Conservation (phyloP, 345 rosid species). For the Cardamine chenopodiifolia region DNA sequence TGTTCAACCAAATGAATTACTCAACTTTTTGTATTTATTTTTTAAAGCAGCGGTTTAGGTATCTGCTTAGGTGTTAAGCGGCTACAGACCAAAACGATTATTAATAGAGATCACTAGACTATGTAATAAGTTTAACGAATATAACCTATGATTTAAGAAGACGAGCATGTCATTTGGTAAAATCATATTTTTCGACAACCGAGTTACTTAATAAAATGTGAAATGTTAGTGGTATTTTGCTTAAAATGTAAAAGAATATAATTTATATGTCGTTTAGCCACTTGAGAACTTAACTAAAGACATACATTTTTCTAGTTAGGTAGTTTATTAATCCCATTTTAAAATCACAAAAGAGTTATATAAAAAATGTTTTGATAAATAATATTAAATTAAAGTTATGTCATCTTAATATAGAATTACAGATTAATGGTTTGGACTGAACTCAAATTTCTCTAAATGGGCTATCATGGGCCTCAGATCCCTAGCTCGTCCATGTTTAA, state of each 20-base stretch:
- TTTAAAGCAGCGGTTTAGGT: no score
- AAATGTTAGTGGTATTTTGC: not conserved
- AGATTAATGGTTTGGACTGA: not conserved
- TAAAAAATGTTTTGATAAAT: no score
- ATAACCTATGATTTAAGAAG: not conserved
- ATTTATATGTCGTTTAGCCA: no score
- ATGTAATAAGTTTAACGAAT: not conserved
- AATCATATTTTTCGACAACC: not conserved
- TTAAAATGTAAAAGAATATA: not conserved
- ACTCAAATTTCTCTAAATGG: not conserved
- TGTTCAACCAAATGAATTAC: not conserved
- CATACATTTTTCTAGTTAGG: not conserved
- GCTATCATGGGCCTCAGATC: not conserved
- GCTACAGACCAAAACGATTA: no score
- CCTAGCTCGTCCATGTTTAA: not conserved
- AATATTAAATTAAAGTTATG: not conserved
- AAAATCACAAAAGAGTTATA: not conserved
- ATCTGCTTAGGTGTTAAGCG: no score
- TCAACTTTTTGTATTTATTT: no score
- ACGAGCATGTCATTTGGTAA: no score
- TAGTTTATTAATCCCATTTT: not conserved
- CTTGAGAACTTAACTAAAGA: not conserved
- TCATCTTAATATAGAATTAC: no score
- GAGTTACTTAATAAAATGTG: not conserved
- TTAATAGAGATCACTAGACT: no score